Conservation (phyloP, 2,329 filamentous ascomycete genomes). For the Paraconiothyrium brasiliense region DNA sequence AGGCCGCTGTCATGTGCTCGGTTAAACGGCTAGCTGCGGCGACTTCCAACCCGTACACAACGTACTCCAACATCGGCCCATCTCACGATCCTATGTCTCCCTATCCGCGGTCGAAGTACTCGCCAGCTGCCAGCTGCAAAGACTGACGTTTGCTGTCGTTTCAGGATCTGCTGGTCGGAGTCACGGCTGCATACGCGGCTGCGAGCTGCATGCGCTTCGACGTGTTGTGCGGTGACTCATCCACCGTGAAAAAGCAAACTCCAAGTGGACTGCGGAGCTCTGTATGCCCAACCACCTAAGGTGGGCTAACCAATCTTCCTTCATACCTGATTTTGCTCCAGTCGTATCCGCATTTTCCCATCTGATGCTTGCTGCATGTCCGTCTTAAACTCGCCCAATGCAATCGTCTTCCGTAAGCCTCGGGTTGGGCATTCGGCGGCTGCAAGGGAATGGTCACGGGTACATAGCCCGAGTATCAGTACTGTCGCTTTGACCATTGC, state of each 20-base stretch:
- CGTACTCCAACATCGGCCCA: conserved; percentile 25
- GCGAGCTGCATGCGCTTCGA: conserved; percentile 41
- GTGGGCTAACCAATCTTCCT: conserved; percentile 13
- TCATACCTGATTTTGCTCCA: conserved; percentile 21
- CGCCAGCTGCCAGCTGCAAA: conserved; percentile 31
- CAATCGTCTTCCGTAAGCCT: conserved; percentile 23
- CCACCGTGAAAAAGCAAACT: conserved; percentile 24
- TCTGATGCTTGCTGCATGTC: conserved; percentile 26
- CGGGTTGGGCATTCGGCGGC: conserved; percentile 20
- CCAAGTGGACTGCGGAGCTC: conserved; percentile 15
- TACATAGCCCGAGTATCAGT: conserved; percentile 20
- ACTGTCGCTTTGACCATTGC: conserved; percentile 17
- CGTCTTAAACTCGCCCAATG: conserved; percentile 35
- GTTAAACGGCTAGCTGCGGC: conserved; percentile 11
- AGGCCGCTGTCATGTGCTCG: conserved; percentile 23
- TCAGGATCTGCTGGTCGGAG: conserved; percentile 39
- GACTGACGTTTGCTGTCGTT: conserved; percentile 35
- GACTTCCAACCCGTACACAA: neutral
- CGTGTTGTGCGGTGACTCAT: conserved; percentile 48
- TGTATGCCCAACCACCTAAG: conserved; percentile 17
- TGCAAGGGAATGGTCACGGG: conserved; percentile 32
- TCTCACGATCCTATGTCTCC: conserved; percentile 20
- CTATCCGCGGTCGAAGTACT: conserved; percentile 24
- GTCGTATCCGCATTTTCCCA: conserved; percentile 12
- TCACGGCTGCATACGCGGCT: conserved; percentile 24